Percentiles rank a stretch among this genome's conserved stretches.
Conservation (phyloP, 257 asterid species). For the Knoxia roxburghii region DNA sequence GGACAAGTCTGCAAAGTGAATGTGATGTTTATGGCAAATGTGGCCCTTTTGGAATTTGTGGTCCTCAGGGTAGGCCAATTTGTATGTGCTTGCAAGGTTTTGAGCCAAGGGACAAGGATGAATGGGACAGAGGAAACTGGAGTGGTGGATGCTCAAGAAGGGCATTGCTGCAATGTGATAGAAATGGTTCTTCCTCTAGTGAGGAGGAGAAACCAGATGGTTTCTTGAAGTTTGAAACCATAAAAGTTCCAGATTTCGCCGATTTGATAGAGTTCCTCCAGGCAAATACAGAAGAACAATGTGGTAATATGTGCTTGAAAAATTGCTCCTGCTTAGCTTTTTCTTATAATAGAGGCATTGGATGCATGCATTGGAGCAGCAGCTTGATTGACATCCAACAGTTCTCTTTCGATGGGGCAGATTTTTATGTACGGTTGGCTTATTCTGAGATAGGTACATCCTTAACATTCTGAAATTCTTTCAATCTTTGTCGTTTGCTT, state of each 20-base stretch:
- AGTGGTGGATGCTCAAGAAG: constrained; percentile 44
- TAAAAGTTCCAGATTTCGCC: constrained; percentile 40
- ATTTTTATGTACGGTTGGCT: constrained; percentile 40
- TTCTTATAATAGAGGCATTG: constrained; percentile 20
- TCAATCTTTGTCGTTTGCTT: background rate
- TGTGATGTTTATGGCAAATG: constrained; percentile 28
- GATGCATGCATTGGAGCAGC: constrained; percentile 30
- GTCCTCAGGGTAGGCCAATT: constrained; percentile 28
- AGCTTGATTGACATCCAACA: constrained; percentile 36
- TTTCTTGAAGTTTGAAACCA: constrained; percentile 29
- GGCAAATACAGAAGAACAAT: constrained; percentile 23
- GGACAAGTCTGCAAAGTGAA: constrained; percentile 11
- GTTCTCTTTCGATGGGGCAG: constrained; percentile 32
- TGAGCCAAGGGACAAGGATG: constrained; percentile 23
- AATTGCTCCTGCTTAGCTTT: constrained; percentile 27
- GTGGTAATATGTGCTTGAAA: constrained; percentile 34
- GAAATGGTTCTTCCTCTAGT: constrained; percentile 4
- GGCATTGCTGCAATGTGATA: constrained; percentile 30
- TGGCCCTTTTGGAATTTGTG: constrained; percentile 45
- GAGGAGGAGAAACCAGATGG: constrained; percentile 31
- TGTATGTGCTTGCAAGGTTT: constrained; percentile 54
- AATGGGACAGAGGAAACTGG: constrained; percentile 49
- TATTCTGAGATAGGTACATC: constrained; percentile 41
- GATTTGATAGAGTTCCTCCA: constrained; percentile 17
- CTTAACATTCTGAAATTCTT: background rate